These are phyloP conservation scores for Galerina marginata DNA, from an alignment of 768 basidiomycete species.

Conservation along the genomic window DNA sequence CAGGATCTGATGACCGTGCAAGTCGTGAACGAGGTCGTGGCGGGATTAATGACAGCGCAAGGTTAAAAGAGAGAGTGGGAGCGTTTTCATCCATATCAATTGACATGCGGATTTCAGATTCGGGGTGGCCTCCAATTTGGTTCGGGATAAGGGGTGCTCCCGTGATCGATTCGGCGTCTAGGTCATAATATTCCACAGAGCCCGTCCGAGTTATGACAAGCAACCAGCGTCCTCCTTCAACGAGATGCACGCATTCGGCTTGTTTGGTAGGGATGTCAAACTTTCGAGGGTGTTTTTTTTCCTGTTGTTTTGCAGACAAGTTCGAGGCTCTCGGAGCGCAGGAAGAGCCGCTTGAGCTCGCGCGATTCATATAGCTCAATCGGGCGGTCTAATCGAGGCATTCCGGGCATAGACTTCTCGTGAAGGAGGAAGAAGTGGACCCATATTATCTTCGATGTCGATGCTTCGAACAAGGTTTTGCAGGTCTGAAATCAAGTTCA, in stretches of 20 bases:
- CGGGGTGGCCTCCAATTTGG: no score
- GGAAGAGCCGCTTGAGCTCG: constrained; percentile 8
- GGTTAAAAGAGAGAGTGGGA: no score
- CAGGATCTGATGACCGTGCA: neutral
- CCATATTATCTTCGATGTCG: no score
- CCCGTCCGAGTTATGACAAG: neutral
- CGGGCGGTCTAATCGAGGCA: neutral
- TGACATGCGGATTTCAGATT: no score
- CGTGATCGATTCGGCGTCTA: neutral
- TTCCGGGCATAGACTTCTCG: no score
- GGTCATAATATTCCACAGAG: constrained; percentile 7
- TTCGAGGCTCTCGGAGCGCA: neutral
- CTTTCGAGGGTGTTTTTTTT: neutral
- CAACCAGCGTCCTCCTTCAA: constrained; percentile 17
- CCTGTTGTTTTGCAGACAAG: neutral
- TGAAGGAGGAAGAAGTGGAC: no score
- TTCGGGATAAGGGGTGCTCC: no score
- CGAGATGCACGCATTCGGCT: constrained; percentile 1
- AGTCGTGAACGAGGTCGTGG: no score
- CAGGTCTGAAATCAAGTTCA: no score
- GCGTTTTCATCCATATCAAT: no score
- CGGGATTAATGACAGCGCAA: no score
- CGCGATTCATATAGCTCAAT: neutral
- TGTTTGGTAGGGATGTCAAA: neutral
- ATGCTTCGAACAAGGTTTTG: no score